A percentile compares a stretch with the other conserved stretches of the same genome.
Conservation (phyloP, 1,284 basidiomycete species). For the Pterulicium gracile region DNA sequence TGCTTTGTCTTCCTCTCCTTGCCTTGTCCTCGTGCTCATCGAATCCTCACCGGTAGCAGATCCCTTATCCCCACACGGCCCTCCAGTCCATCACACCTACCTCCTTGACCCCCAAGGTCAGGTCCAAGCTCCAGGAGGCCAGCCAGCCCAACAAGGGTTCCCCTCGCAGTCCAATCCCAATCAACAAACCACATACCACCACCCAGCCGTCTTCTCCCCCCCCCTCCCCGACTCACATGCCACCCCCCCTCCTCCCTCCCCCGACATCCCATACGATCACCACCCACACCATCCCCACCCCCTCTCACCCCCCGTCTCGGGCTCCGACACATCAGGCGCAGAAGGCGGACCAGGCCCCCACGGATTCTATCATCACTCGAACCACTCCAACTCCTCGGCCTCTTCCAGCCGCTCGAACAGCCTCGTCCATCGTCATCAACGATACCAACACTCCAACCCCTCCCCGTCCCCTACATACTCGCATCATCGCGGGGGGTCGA, state of each 20-base stretch:
- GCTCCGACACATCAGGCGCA: slow-evolving; percentile 74
- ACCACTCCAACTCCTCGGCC: slow-evolving; percentile 70
- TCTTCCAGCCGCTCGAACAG: slow-evolving; percentile 62
- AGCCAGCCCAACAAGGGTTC: no score
- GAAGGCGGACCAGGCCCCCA: no score
- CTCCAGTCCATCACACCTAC: no score
- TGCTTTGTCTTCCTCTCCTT: no score
- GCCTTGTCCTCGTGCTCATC: no score
- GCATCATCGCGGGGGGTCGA: slow-evolving; percentile 10
- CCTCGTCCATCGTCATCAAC: slow-evolving; percentile 67
- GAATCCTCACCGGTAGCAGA: no score
- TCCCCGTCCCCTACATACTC: slow-evolving; percentile 59
- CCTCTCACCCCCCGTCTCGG: slow-evolving; percentile 71
- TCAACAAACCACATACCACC: no score
- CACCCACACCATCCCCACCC: no score
- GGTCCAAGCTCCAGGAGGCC: no score
- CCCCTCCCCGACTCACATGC: slow-evolving; percentile 26
- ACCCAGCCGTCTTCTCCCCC: slow-evolving; percentile 6
- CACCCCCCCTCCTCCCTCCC: slow-evolving; percentile 57
- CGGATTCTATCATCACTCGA: slow-evolving; percentile 66
- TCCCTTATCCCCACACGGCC: no score
- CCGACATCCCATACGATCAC: slow-evolving; percentile 63
- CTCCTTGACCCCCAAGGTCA: no score
- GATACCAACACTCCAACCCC: slow-evolving; percentile 57
- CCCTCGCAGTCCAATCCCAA: no score